Percentiles rank a stretch among this genome's conserved stretches.
These are phyloP conservation scores for Podaxis carcinomalis DNA, from an alignment of 768 basidiomycete genomes.

Conservation along the genomic window DNA sequence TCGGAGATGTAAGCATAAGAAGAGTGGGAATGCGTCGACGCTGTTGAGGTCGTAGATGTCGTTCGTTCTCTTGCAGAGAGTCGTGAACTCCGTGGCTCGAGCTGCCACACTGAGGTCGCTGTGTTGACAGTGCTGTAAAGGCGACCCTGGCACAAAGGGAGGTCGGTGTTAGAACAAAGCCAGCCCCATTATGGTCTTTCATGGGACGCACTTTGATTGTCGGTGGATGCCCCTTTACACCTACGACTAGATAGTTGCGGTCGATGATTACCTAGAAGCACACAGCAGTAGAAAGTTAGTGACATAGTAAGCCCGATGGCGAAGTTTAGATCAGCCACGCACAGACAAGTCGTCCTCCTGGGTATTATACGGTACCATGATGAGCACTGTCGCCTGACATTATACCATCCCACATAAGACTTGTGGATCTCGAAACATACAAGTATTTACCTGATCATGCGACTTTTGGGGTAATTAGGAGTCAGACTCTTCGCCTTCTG, in stretches of 20 bases:
- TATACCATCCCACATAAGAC: slow-evolving; percentile 12
- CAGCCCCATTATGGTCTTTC: not conserved
- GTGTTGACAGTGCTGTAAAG: slow-evolving; percentile 69
- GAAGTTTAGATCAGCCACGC: slow-evolving; percentile 10
- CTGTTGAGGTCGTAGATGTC: slow-evolving; percentile 67
- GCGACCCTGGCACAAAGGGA: slow-evolving; percentile 47
- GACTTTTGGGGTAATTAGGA: slow-evolving; percentile 42
- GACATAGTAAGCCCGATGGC: not conserved
- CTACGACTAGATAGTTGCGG: slow-evolving; percentile 65
- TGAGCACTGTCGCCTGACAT: slow-evolving; percentile 66
- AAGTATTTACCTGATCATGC: slow-evolving; percentile 70
- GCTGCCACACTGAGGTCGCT: slow-evolving; percentile 69
- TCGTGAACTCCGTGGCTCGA: slow-evolving; percentile 60
- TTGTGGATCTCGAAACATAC: slow-evolving; percentile 1
- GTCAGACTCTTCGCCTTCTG: slow-evolving; percentile 14
- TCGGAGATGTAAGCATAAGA: slow-evolving; percentile 81
- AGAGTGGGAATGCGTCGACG: slow-evolving; percentile 60
- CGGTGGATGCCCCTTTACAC: slow-evolving; percentile 64
- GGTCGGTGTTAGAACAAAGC: not conserved
- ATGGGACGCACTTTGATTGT: slow-evolving; percentile 59
- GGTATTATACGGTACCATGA: slow-evolving; percentile 69
- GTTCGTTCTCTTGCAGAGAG: slow-evolving; percentile 66
- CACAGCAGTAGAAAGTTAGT: not conserved
- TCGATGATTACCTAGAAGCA: slow-evolving; percentile 63
- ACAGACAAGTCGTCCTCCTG: slow-evolving; percentile 70